These are phyloP conservation scores for Heterococcus sp. DNA, from an alignment of 108 stramenopile genomes.

Conservation along the genomic window DNA sequence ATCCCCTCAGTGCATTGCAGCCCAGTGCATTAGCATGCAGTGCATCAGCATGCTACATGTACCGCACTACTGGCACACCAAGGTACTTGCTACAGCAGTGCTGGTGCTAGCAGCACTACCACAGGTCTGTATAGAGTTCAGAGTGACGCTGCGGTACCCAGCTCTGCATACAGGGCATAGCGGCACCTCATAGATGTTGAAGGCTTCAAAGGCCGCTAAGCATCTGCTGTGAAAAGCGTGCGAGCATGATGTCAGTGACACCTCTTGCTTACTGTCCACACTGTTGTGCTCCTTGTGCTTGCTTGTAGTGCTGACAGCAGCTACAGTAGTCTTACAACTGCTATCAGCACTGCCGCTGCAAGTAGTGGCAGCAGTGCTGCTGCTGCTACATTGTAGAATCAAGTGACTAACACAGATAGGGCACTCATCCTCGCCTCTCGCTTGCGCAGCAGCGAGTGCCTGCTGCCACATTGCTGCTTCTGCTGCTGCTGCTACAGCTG, in stretches of 20 bases:
- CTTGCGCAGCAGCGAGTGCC: neutral
- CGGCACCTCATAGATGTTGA: constrained; percentile 37
- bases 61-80: no score
- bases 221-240: constrained; percentile 33
- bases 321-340: neutral
- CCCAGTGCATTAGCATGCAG: no score
- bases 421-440: constrained; percentile 26
- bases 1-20: no score
- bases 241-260: constrained; percentile 8
- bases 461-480: constrained; percentile 8
- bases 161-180: constrained; percentile 37
- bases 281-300: neutral
- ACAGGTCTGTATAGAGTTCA: neutral
- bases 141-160: constrained; percentile 23
- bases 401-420: constrained; percentile 34
- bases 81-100: no score
- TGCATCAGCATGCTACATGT: no score
- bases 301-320: neutral
- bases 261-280: no score
- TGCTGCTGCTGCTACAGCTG: neutral
- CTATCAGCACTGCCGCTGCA: neutral
- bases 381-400: no score
- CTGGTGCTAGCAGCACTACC: no score
- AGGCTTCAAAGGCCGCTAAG: constrained; percentile 22
- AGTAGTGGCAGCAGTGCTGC: no score